Percentiles rank a stretch among this genome's conserved stretches.
Evolutionary conservation across 805 yeast genomes (phyloP).

Genomic region (Yarrowia keelungensis): DNA sequence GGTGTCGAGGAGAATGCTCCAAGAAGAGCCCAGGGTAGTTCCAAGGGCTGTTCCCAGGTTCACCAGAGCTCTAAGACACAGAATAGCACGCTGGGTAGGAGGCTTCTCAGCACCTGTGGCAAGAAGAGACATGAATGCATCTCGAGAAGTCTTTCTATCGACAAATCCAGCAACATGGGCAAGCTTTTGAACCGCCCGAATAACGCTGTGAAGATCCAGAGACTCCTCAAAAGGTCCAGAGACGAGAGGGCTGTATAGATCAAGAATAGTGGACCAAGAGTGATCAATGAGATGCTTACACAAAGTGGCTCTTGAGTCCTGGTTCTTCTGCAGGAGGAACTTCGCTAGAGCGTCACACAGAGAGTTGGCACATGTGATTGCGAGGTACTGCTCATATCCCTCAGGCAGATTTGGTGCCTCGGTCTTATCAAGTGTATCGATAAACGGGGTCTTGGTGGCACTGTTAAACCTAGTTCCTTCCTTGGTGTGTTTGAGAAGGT

Average conservation of each 20-base stretch:
- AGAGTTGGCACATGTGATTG: constrained; percentile 59
- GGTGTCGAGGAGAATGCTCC: constrained; percentile 68
- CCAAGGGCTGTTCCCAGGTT: constrained; percentile 86
- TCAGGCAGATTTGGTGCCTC: constrained; percentile 76
- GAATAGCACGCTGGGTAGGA: constrained; percentile 49
- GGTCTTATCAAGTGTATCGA: constrained; percentile 80
- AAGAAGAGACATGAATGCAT: constrained; percentile 56
- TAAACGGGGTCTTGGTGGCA: constrained; percentile 58
- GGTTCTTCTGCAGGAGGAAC: constrained; percentile 43
- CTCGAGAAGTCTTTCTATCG: constrained; percentile 63
- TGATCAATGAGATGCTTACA: constrained; percentile 40
- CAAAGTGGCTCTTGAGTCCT: constrained; percentile 7
- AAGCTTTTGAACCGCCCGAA: constrained; percentile 78
- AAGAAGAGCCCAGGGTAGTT: constrained; percentile 66
- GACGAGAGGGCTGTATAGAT: constrained; percentile 59
- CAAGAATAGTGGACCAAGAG: constrained; percentile 53
- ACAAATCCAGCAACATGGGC: constrained; percentile 84
- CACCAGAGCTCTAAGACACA: constrained; percentile 77
- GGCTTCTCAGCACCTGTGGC: constrained; percentile 45
- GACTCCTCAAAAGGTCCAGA: constrained; percentile 75
- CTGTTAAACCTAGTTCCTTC: constrained; percentile 34
- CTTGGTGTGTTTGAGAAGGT: constrained; percentile 14
- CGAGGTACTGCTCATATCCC: constrained; percentile 66
- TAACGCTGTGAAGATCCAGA: constrained; percentile 62
- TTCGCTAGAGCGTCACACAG: constrained; percentile 74